Base-by-base conservation (phyloP, 371 early-diverging fungal species). In the Lichtheimia hyalospora region DNA sequence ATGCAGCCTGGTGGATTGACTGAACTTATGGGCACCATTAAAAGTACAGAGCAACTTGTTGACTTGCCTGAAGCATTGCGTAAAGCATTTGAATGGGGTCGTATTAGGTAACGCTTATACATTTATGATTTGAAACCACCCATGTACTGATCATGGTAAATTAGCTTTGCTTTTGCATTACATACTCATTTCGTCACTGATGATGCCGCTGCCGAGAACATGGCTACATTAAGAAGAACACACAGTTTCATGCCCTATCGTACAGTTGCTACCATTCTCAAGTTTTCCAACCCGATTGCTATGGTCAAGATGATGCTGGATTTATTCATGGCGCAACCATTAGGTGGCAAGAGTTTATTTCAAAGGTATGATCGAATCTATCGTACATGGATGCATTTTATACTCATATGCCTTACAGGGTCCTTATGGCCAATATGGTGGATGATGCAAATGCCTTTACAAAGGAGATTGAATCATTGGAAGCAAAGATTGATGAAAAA, bases 241-340 rank as follows among this genome's bases (percentile, higher is more conserved):
- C 83, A 88, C 52, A 56, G 69, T 12, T 49, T 86, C 44, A 74
- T 88, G 67, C 87, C 89, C n/a, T 88, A 85, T 58, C 71, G 82
- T 41, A 65, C 85, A 14, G 70, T 86, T 54, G 81, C 81, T 52
- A 74, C 76, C 12, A 67, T 85, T 10, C 63, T 88, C 49, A 83
- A 81, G 58, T 57, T 81, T 6, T 85, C 89, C 2, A 88, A 88
- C 57, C 89, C 89, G 7, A 76, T 85, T 54, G 70, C 71, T 0
- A 82, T 88, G 76, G 79, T 85, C 51, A 88, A 84, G 57, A 84
- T 82, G 16, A 72, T 86, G 1, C 61, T 86, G 60, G 86, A 88
- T 60, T 52, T 88, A 12, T 84, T 88, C 51, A 60, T 88, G 52
- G 85, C 89, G 0, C 89, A 85, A 40, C 89, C 89, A 6, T 83